These are phyloP conservation scores for Thuja plicata DNA, from an alignment of 83 land plant species.

Conservation along the genomic window DNA sequence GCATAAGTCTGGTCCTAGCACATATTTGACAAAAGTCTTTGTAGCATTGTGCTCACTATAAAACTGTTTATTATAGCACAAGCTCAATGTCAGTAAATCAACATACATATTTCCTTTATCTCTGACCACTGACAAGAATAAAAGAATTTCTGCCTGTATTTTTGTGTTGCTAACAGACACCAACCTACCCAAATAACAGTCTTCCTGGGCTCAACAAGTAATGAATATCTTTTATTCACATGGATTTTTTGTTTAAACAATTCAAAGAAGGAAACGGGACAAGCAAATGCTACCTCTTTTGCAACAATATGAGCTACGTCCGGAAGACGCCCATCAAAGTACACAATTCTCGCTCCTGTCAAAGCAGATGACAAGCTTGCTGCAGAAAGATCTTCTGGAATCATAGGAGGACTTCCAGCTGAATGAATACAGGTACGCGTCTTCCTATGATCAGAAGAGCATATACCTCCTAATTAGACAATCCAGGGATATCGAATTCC, in stretches of 20 bases:
- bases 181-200: not conserved
- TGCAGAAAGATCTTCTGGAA: constrained; percentile 44
- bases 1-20: not conserved
- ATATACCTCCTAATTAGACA: not conserved
- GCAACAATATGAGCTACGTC: constrained; percentile 68
- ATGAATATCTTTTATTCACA: not conserved
- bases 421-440: constrained; percentile 83
- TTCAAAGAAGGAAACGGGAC: not conserved
- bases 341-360: constrained; percentile 52
- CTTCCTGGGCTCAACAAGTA: not conserved
- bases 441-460: constrained; percentile 34
- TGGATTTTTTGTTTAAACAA: not conserved
- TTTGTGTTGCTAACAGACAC: not conserved
- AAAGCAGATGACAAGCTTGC: constrained; percentile 45
- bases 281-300: constrained; percentile 47
- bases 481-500: not conserved
- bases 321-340: constrained; percentile 60
- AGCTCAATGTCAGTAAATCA: not conserved
- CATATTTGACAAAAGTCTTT: not conserved
- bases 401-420: constrained; percentile 70
- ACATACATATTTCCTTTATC: not conserved
- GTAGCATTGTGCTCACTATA: not conserved
- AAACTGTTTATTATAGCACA: not conserved
- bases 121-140: not conserved
- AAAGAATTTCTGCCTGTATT: not conserved